Percentiles rank a stretch among this genome's conserved stretches.
These are phyloP conservation scores for Euclidium syriacum DNA, from an alignment of 345 rosid genomes.

Conservation along the genomic window DNA sequence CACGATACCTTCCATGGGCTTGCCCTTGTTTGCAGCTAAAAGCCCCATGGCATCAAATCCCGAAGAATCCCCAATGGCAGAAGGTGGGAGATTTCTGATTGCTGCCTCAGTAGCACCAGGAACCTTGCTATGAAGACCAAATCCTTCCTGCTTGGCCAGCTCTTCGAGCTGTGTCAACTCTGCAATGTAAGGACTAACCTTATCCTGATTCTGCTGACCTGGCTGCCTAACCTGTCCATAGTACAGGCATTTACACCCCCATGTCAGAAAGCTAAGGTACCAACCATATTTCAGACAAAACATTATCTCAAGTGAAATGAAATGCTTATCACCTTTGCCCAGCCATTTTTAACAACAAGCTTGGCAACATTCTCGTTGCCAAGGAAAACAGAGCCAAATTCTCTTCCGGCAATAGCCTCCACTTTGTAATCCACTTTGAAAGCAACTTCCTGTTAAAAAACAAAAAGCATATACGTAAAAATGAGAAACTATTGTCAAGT, in stretches of 20 bases:
- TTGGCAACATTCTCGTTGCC: slow-evolving; percentile 70
- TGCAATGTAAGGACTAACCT: slow-evolving; percentile 76
- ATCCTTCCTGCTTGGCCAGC: slow-evolving; percentile 71
- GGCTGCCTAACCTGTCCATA: slow-evolving; percentile 67
- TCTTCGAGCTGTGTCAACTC: slow-evolving; percentile 62
- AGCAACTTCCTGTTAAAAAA: slow-evolving; percentile 60
- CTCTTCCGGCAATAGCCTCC: slow-evolving; percentile 59
- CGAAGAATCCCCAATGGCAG: slow-evolving; percentile 82
- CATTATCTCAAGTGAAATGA: background rate
- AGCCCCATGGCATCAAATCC: slow-evolving; percentile 80
- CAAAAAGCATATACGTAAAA: background rate
- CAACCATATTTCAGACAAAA: background rate
- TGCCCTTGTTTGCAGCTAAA: slow-evolving; percentile 69
- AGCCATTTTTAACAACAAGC: slow-evolving; percentile 70
- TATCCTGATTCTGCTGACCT: slow-evolving; percentile 75
- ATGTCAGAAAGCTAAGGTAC: slow-evolving; percentile 2
- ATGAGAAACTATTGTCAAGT: background rate
- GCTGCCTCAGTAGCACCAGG: slow-evolving; percentile 85
- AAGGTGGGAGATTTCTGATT: slow-evolving; percentile 86
- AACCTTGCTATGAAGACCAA: slow-evolving; percentile 81
- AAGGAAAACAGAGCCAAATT: slow-evolving; percentile 87
- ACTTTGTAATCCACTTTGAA: slow-evolving; percentile 85
- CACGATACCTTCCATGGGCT: slow-evolving; percentile 80
- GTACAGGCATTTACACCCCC: background rate
- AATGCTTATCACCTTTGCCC: slow-evolving; percentile 70